Percentiles rank a stretch among this genome's conserved stretches.
phyloP scores from a whole-genome alignment of 176 grass and related monocot species.

The Carex littledalei region DNA sequence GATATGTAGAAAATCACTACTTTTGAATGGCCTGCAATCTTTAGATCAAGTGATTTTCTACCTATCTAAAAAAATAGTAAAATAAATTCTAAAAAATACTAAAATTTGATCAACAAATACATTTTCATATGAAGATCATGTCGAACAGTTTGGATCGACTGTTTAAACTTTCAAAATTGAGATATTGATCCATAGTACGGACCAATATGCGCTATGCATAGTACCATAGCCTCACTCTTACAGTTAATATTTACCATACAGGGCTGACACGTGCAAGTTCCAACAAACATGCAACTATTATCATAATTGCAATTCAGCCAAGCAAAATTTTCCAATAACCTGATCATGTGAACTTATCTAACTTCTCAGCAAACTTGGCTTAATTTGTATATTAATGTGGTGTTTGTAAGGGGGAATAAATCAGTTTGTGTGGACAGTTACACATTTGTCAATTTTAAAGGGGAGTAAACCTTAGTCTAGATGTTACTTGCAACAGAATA shows the following conservation, averaged over 20 bases:
- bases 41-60: too few species aligned
- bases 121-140: too few species aligned
- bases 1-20: too few species aligned
- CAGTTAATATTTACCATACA: neutral
- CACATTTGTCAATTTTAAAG: neutral
- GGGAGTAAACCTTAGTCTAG: neutral
- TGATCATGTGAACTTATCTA: neutral
- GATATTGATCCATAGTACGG: too few species aligned
- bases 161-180: too few species aligned
- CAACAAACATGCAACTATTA: conserved; percentile 6
- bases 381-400: neutral
- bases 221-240: too few species aligned
- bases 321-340: neutral
- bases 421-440: neutral
- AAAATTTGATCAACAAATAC: too few species aligned
- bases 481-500: neutral
- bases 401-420: neutral
- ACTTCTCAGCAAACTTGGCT: neutral
- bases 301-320: neutral
- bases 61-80: too few species aligned
- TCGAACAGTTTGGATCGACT: too few species aligned
- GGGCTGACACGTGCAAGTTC: neutral
- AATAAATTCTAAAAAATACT: too few species aligned
- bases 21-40: too few species aligned
- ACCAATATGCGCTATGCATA: too few species aligned